Conservation (phyloP, 2,329 filamentous ascomycete genomes). For the Penicillium fuscoglaucum region DNA sequence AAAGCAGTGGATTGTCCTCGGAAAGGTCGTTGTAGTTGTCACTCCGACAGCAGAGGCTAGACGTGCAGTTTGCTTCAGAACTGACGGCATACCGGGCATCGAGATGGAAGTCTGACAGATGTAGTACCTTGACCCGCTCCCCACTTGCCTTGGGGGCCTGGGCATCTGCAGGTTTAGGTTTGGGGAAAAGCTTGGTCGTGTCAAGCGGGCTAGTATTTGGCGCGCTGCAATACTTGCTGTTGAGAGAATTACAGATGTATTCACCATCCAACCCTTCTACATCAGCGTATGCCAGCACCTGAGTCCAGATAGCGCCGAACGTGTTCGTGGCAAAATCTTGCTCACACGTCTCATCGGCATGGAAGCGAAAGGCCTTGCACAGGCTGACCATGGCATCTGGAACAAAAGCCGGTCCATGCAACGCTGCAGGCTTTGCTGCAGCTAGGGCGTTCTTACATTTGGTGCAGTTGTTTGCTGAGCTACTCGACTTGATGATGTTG, state of each 20-base stretch:
- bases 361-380: conserved; percentile 51
- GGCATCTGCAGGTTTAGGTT: conserved; percentile 53
- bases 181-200: conserved; percentile 52
- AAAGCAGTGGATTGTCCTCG: conserved; percentile 39
- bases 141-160: conserved; percentile 52
- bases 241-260: conserved; percentile 57
- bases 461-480: conserved; percentile 49
- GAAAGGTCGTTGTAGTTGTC: conserved; percentile 41
- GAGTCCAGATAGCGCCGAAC: conserved; percentile 59
- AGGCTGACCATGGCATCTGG: conserved; percentile 54
- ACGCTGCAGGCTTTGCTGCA: conserved; percentile 53
- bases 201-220: conserved; percentile 50
- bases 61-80: conserved; percentile 56
- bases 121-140: conserved; percentile 56
- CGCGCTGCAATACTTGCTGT: conserved; percentile 49
- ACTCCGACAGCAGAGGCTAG: conserved; percentile 54
- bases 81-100: conserved; percentile 56
- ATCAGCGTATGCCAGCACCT: conserved; percentile 56
- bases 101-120: conserved; percentile 58
- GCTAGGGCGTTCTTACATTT: conserved; percentile 55
- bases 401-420: conserved; percentile 50
- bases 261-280: conserved; percentile 56
- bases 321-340: conserved; percentile 49
- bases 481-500: conserved; percentile 45
- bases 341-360: conserved; percentile 51